Conservation (phyloP, 1,139 yeast genomes). For the Yamadazyma dendronema region DNA sequence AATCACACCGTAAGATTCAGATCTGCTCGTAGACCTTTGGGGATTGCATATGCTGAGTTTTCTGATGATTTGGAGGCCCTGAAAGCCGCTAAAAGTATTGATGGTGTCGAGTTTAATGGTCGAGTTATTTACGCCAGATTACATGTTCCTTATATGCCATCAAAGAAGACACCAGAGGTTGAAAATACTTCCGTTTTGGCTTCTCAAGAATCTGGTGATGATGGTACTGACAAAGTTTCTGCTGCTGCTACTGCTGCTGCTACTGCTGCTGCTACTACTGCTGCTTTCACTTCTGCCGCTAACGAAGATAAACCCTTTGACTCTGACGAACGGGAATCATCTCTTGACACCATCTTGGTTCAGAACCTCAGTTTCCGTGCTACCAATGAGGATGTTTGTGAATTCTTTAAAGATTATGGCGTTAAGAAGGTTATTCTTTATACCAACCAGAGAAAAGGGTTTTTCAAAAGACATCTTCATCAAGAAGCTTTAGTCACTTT, state of each 20-base stretch:
- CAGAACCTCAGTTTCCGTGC: slow-evolving; percentile 10
- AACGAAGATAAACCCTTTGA: neutral
- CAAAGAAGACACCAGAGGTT: slow-evolving; percentile 3
- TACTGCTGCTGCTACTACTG: slow-evolving; percentile 1
- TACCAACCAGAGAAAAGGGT: slow-evolving; percentile 1
- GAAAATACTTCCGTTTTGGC: too few relatives aligned
- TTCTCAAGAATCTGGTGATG: slow-evolving; percentile 5
- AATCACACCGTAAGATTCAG: slow-evolving; percentile 51
- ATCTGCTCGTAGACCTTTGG: slow-evolving; percentile 47
- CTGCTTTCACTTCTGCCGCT: neutral
- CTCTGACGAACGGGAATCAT: neutral
- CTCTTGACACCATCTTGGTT: slow-evolving; percentile 1
- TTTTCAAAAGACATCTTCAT: slow-evolving; percentile 22
- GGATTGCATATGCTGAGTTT: slow-evolving; percentile 68
- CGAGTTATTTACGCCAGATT: slow-evolving; percentile 36
- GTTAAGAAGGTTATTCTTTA: slow-evolving; percentile 27
- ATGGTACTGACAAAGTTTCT: neutral
- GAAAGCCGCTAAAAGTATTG: slow-evolving; percentile 39
- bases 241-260: slow-evolving; percentile 4
- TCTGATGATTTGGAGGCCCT: slow-evolving; percentile 48
- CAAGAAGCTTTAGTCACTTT: slow-evolving; percentile 55
- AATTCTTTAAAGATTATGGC: slow-evolving; percentile 40
- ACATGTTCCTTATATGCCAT: slow-evolving; percentile 42
- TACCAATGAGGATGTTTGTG: slow-evolving; percentile 42
- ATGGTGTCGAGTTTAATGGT: slow-evolving; percentile 39